phyloP scores from a whole-genome alignment of 2,329 filamentous ascomycete genomes.

The Endothia cerciana region DNA sequence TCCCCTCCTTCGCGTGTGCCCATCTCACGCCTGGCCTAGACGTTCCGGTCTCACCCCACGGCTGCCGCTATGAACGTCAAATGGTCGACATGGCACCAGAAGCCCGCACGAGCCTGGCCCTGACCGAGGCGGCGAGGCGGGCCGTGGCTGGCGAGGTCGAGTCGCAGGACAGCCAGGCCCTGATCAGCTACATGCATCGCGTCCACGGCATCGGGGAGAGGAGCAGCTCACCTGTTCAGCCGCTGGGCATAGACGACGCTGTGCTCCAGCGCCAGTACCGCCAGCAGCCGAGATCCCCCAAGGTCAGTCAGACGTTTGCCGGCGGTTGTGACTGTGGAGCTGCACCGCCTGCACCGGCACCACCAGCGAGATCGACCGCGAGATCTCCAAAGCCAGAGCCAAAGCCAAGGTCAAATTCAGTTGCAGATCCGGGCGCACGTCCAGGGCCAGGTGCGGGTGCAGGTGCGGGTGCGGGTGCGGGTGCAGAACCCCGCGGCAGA shows the following conservation, averaged over 20 bases:
- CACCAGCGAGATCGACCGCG: background rate
- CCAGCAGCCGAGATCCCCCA: constrained; percentile 18
- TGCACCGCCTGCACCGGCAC: background rate
- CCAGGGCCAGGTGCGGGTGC: background rate
- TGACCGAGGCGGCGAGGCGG: constrained; percentile 36
- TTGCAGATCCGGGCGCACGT: background rate
- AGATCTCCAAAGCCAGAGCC: background rate
- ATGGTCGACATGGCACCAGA: constrained; percentile 25
- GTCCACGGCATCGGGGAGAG: constrained; percentile 42
- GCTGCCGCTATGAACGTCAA: constrained; percentile 24
- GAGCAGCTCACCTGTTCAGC: constrained; percentile 25
- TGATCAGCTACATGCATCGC: constrained; percentile 44
- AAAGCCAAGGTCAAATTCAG: background rate
- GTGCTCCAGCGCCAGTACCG: background rate
- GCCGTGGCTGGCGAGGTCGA: constrained; percentile 40
- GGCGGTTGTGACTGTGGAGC: background rate
- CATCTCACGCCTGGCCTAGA: background rate
- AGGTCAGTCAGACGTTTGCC: constrained; percentile 19
- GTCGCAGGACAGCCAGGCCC: constrained; percentile 50
- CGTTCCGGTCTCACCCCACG: background rate
- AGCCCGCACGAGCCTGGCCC: constrained; percentile 34
- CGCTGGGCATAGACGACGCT: constrained; percentile 7
- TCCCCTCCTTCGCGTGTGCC: background rate
- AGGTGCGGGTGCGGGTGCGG: background rate
- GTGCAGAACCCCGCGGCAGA: background rate